Base-by-base conservation (phyloP, 495 filamentous ascomycete species). In the Melanomma pulvis-pyrius region DNA sequence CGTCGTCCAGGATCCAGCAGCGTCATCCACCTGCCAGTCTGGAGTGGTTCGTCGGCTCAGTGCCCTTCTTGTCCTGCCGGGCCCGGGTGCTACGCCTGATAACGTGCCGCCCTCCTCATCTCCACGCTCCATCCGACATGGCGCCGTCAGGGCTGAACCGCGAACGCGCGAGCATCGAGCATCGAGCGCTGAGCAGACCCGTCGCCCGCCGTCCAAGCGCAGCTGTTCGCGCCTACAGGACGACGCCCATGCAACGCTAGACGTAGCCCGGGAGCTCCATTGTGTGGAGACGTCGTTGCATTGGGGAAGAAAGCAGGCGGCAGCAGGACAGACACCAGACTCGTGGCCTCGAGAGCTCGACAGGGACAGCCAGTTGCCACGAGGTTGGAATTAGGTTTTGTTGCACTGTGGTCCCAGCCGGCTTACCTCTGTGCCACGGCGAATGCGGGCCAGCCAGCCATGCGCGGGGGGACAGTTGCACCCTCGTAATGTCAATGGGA, bases 321-420 rank as follows among this genome's bases (percentile, higher is more conserved):
- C 54, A n/a, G 19, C 21, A 29, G 22, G 21, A 59, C 19, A 61
- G 36, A 29, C 21, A 4, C 1, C 30, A 22, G 41, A 61, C 24
- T 46, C 41, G 56, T 49, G n/a, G 36, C 15, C 36, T 44, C 39
- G 39, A 44, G 39, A 15, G n/a, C 36, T 44, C 39, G 39, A 44
- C 8, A 15, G n/a, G 9, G 39, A 15, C 39, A 17, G 39, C 21
- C 47, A 19, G 30, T 21, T 25, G 51, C 25, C 13, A 25, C 28
- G 61, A 64, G 50, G 61, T 64, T 28, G 30, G 61, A 30, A 46
- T 56, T 64, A 57, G 36, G 51, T 64, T 64, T 55, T 17, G 39
- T 44, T 44, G 39, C 39, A 44, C n/a, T 36, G 32, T 34, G 6
- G 28, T 15, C 61, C 47, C 21, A 56, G 22, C 25, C 39, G 36